Conservation (phyloP, 2,329 filamentous ascomycete species). For the Venturia oleaginea region DNA sequence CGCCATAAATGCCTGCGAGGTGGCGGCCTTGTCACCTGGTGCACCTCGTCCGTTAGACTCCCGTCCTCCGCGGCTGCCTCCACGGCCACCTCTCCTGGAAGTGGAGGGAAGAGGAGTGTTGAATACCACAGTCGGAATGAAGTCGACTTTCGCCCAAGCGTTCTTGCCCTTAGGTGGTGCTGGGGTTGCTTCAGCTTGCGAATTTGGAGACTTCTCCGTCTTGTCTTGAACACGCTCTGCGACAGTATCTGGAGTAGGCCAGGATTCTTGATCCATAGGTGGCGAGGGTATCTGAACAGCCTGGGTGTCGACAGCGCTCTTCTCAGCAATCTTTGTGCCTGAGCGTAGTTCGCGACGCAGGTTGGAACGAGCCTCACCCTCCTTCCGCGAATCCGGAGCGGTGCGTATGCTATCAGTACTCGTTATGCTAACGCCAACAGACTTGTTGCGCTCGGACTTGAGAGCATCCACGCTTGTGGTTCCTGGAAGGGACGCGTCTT, state of each 20-base stretch:
- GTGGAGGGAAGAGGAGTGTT: constrained; percentile 65
- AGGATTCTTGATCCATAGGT: constrained; percentile 67
- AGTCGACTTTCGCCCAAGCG: constrained; percentile 77
- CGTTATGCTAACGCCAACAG: not conserved
- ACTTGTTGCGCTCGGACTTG: not conserved
- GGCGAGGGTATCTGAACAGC: constrained; percentile 30
- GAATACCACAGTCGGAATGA: constrained; percentile 77
- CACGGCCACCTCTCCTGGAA: constrained; percentile 44
- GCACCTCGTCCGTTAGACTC: constrained; percentile 13
- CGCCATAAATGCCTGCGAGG: not conserved
- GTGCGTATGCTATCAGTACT: not conserved
- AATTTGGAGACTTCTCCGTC: constrained; percentile 52
- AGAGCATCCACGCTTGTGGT: not conserved
- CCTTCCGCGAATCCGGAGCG: not conserved
- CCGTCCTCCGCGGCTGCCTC: constrained; percentile 32
- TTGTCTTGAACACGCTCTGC: constrained; percentile 46
- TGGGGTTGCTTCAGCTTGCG: constrained; percentile 40
- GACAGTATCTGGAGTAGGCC: constrained; percentile 82
- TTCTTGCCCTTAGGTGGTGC: constrained; percentile 56
- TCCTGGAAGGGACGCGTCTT: not conserved
- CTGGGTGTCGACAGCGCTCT: constrained; percentile 17
- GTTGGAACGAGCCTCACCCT: not conserved
- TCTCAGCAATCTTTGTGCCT: constrained; percentile 17
- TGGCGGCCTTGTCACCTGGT: not conserved
- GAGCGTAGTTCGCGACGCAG: constrained; percentile 16